These are phyloP conservation scores for Saccharomyces hybrid DNA, from an alignment of 1,139 yeast genomes.

Conservation along the genomic window DNA sequence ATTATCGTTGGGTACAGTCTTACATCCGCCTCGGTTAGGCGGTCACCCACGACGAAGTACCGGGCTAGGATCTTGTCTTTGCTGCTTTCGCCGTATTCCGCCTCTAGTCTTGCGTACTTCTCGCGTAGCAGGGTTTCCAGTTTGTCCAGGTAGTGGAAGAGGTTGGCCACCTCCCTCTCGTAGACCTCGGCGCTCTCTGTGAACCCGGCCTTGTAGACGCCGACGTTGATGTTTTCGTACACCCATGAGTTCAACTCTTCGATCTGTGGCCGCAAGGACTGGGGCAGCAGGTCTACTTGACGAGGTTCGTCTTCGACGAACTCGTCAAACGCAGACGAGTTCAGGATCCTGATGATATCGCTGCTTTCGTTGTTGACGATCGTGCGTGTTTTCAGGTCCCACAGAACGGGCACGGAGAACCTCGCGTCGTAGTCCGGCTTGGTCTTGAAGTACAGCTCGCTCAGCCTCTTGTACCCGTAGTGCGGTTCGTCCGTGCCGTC, in stretches of 20 bases:
- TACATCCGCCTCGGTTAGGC: too few relatives aligned
- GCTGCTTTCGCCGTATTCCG: slow-evolving; percentile 14
- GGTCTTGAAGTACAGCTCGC: slow-evolving; percentile 68
- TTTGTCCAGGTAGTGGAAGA: slow-evolving; percentile 67
- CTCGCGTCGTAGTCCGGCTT: slow-evolving; percentile 71
- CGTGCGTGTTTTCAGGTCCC: slow-evolving; percentile 76
- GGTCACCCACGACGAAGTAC: too few relatives aligned
- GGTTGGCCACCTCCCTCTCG: slow-evolving; percentile 43
- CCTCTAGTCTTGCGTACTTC: slow-evolving; percentile 37
- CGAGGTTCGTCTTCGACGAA: slow-evolving; percentile 28
- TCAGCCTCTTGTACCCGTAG: slow-evolving; percentile 52
- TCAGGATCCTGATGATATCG: slow-evolving; percentile 79
- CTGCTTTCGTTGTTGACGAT: slow-evolving; percentile 87
- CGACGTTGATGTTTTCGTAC: slow-evolving; percentile 80
- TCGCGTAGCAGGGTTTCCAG: slow-evolving; percentile 56
- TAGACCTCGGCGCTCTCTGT: slow-evolving; percentile 42
- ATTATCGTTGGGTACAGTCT: too few relatives aligned
- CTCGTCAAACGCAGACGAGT: slow-evolving; percentile 53
- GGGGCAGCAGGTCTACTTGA: slow-evolving; percentile 50
- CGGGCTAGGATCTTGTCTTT: not conserved
- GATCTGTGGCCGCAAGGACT: slow-evolving; percentile 43
- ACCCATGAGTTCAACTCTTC: slow-evolving; percentile 81
- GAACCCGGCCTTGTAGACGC: slow-evolving; percentile 91
- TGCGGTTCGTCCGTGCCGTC: slow-evolving; percentile 53
- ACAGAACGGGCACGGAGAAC: slow-evolving; percentile 84